phyloP scores from a whole-genome alignment of 2,329 filamentous ascomycete species.

The Fusarium sp. region DNA sequence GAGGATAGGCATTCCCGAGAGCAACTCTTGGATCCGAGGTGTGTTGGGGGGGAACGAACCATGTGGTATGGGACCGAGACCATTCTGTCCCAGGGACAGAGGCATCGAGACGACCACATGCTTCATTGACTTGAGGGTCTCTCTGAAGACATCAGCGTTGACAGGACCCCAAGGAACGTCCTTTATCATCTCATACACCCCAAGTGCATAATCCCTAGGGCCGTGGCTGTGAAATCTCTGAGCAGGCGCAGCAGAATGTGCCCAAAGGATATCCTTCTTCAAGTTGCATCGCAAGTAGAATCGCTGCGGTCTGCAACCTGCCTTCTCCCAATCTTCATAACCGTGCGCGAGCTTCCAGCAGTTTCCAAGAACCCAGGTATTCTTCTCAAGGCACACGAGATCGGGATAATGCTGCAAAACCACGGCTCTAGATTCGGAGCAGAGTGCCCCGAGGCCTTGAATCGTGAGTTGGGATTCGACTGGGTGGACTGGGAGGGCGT shows the following conservation, averaged over 20 bases:
- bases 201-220: background rate
- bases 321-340: background rate
- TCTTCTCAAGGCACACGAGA: slow-evolving; percentile 2
- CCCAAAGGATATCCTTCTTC: background rate
- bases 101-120: background rate
- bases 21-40: background rate
- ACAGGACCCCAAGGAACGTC: background rate
- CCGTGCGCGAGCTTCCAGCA: background rate
- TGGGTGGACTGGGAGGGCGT: background rate
- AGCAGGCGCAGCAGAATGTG: background rate
- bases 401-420: slow-evolving; percentile 6
- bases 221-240: background rate
- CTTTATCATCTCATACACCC: background rate
- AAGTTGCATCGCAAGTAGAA: background rate
- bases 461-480: background rate
- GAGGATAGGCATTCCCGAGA: background rate
- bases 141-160: background rate
- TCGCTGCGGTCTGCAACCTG: background rate
- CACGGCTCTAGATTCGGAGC: slow-evolving; percentile 5
- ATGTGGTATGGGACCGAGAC: too few species aligned
- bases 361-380: background rate
- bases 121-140: background rate
- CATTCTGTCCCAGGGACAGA: background rate
- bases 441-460: background rate
- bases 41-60: background rate